phyloP scores from a whole-genome alignment of 495 filamentous ascomycete genomes.

The Poronia punctata region DNA sequence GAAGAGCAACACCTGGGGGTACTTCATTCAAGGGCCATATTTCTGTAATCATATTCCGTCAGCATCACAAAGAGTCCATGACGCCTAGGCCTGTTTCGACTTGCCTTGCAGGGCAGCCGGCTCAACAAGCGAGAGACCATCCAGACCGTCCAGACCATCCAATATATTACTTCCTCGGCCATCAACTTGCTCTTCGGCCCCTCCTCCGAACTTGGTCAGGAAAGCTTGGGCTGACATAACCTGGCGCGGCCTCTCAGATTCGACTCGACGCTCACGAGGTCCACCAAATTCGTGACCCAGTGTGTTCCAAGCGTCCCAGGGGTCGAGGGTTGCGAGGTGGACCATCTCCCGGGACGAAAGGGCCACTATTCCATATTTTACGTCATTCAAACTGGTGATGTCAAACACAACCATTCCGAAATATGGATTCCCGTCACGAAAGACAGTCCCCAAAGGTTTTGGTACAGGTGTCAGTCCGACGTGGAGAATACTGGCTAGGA shows the following conservation, averaged over 20 bases:
- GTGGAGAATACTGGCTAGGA: background rate
- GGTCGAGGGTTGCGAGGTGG: background rate
- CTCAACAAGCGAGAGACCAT: background rate
- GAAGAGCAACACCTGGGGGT: background rate
- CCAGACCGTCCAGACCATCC: background rate
- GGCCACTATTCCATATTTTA: background rate
- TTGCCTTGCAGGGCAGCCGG: background rate
- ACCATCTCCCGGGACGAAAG: background rate
- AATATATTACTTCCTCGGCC: no score
- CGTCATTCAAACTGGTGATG: background rate
- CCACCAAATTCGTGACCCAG: background rate
- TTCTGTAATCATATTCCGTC: no score
- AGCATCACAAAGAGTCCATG: no score
- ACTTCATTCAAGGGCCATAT: no score
- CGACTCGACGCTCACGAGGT: background rate
- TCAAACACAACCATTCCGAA: slow-evolving; percentile 2
- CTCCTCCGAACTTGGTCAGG: background rate
- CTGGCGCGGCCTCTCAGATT: background rate
- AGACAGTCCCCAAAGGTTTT: background rate
- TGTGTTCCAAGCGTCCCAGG: background rate
- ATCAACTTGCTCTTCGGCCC: no score
- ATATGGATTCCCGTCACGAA: background rate
- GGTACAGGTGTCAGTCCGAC: background rate
- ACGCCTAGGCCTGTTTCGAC: no score
- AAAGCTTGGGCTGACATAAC: background rate